Base-by-base conservation (phyloP, 495 filamentous ascomycete genomes). In the Eremomyces bilateralis region DNA sequence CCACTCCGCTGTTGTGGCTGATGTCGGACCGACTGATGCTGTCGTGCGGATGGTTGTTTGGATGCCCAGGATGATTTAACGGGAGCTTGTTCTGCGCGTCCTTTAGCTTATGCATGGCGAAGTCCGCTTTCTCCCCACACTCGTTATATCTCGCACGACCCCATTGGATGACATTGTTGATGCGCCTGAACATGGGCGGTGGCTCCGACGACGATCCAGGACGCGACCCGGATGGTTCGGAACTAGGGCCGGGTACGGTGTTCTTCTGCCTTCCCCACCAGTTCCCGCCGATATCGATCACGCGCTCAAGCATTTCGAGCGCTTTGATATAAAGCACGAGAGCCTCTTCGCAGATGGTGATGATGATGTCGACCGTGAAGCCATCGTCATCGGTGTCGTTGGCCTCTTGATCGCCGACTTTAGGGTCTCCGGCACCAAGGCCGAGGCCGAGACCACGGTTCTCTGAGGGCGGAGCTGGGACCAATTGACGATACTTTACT, bases 91-190 rank as follows among this genome's bases (percentile, higher is more conserved):
- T 77, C 47, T 97, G 88, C 1, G 80, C 76, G 31, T 92, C 80
- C 16, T 85, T 60, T 34, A 97, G 64, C 46, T 81, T 93, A 3
- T 84, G 59, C 34, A 78, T 72, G 6, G 92, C 84, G 39, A 91
- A 66, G 42, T 95, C 85, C 0, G 83, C 80, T 56, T 97, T 97
- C 49, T 92, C 83, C 18, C 94, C 55, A 15, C 88, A 84, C 45
- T 97, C 88, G 44, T 97, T 97, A 62, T 95, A 97, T 2, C 85
- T 77, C 37, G 59, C 65, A 17, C 88, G 76, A 16, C 91, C 73
- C 90, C 90, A 95, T 53, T 94, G 84, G 0, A 97, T 88, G 15
- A 81, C 73, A 37, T 71, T 75, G 50, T 93, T 97, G 54, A 97
- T 81, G 31, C 83, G 73, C 4, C 40, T 8, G 16, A 11, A 37